These are phyloP conservation scores for Fusarium sambucinum DNA, from an alignment of 2,329 filamentous ascomycete species.

Conservation along the genomic window DNA sequence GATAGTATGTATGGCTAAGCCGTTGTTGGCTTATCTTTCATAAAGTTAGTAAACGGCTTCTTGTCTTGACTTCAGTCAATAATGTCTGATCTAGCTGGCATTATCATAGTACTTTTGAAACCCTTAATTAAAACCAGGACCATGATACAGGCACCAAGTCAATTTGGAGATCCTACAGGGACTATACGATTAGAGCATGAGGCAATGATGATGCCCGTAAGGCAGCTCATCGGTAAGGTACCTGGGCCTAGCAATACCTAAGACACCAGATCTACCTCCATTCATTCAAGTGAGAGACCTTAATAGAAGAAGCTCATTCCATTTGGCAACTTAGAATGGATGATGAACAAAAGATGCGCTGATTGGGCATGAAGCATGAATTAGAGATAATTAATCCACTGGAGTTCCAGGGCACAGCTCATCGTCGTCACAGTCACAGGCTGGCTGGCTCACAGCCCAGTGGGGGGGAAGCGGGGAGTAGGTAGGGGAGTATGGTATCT, in stretches of 20 bases:
- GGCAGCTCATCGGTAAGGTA: not conserved
- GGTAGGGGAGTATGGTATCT: slow-evolving; percentile 1
- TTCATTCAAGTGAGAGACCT: slow-evolving; percentile 1
- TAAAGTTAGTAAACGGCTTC: slow-evolving; percentile 19
- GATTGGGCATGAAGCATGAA: slow-evolving; percentile 27
- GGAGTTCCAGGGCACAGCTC: slow-evolving; percentile 32
- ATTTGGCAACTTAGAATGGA: slow-evolving; percentile 2
- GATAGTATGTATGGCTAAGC: slow-evolving; percentile 9
- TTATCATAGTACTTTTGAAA: not conserved
- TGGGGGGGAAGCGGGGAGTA: slow-evolving; percentile 6
- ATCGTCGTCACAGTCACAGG: slow-evolving; percentile 1
- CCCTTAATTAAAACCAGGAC: not conserved
- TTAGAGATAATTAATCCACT: slow-evolving; percentile 15
- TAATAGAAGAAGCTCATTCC: slow-evolving; percentile 15
- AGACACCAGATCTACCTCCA: not conserved
- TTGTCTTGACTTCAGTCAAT: not conserved
- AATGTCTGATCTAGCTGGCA: not conserved
- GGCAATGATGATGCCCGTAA: not conserved
- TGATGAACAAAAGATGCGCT: not conserved
- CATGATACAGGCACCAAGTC: not conserved
- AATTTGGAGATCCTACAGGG: not conserved
- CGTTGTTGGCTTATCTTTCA: slow-evolving; percentile 39
- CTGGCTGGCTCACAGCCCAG: not conserved
- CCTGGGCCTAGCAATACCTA: not conserved
- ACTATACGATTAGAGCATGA: not conserved